Percentiles rank a stretch among this genome's conserved stretches.
Evolutionary conservation across 177 flowering plant genomes (phyloP).

Genomic region (Vitis hybrid): DNA sequence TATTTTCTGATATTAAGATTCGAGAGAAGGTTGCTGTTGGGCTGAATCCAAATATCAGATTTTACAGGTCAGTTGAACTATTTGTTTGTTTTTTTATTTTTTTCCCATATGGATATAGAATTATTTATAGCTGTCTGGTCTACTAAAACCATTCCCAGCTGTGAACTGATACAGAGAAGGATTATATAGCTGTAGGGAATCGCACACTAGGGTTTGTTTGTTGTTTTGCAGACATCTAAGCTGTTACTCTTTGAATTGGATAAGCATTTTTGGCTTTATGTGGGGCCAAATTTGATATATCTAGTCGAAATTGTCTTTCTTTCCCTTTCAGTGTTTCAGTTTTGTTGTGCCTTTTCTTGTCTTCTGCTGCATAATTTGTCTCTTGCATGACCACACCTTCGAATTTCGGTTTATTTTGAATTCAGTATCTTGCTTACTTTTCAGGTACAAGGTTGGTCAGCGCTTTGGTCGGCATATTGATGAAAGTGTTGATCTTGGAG

Average conservation of each 20-base stretch:
- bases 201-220: no score
- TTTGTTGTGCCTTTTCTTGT: no score
- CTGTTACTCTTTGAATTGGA: no score
- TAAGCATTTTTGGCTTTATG: no score
- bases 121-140: neutral
- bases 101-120: no score
- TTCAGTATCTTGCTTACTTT: conserved; percentile 3
- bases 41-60: conserved; percentile 91
- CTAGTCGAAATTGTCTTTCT: no score
- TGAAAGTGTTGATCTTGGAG: conserved; percentile 86
- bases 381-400: no score
- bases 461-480: conserved; percentile 93
- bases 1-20: conserved; percentile 67
- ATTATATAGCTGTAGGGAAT: neutral
- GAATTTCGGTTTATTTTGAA: neutral
- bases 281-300: no score
- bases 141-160: neutral
- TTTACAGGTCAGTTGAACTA: conserved; percentile 64
- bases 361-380: no score
- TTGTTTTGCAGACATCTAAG: no score
- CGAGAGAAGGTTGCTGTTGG: conserved; percentile 87
- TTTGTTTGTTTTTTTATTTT: neutral
- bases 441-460: conserved; percentile 87
- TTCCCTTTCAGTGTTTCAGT: no score
- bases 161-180: neutral